Base-by-base conservation (phyloP, 129 eudicot species). In the Escallonia rubra region DNA sequence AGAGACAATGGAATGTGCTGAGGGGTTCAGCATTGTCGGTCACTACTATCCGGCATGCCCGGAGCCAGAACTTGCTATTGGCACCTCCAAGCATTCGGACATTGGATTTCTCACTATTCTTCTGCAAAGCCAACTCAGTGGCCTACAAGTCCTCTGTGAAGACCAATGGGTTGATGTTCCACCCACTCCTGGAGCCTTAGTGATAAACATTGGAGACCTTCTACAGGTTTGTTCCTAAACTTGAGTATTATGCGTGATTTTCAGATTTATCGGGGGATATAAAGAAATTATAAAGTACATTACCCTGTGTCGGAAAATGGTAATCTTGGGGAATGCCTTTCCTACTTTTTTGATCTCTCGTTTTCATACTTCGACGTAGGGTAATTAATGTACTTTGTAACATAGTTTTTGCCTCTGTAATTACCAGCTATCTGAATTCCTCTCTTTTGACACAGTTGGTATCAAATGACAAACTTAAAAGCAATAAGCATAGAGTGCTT, bases 31-130 rank as follows among this genome's bases (percentile, higher is more conserved):
- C 16, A 56, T 87, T 2, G 65, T 75, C 3, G 23, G 68, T 61
- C 89, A 87, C 11, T 87, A 83, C 70, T 87, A 83, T 53, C 95
- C 89, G 3, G 61, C 76, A 23, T 87, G 95, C 71, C 95, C 89
- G 3, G 72, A 87, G 60, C 94, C 94, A 16, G 85, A 87, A 40
- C 68, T 83, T 10, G 81, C 94, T 10, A 15, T 83, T 3, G 94
- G 94, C 49, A 4, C 67, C 9, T 75, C 74, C 77, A 65, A 76
- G 34, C 94, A 87, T 67, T 46, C 89, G 0, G 89, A 87, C 59
- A 65, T 77, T 7, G 70, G 66, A 4, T 87, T 87, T 61, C 74
- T 87, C 43, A 83, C 95, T 10, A 72, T 83, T 57, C 84, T 87
- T n/a, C 70, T 78, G 8, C 85, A 80, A 70, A 89, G 81, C 60